Percentiles rank a stretch among this genome's conserved stretches.
Conservation (phyloP, 768 basidiomycete genomes). For the Saitozyma podzolica region DNA sequence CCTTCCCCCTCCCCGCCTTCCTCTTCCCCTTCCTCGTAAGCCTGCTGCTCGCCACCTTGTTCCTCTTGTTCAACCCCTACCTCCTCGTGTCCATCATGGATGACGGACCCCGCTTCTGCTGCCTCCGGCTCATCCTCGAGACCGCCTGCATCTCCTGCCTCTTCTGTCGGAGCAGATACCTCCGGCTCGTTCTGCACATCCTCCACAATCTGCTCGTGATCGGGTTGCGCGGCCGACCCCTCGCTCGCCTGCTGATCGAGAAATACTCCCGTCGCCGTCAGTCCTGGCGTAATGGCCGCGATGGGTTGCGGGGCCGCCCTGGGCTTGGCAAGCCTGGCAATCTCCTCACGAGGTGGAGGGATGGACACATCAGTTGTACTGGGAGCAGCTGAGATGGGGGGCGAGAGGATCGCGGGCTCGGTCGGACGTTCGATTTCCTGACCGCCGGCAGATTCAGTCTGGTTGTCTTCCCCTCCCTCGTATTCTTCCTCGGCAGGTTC, state of each 20-base stretch:
- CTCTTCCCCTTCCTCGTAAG: conserved; percentile 4
- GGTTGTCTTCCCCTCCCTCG: conserved; percentile 11
- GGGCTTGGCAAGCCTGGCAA: too few relatives aligned
- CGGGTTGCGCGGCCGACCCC: too few relatives aligned
- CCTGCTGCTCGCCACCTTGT: neutral
- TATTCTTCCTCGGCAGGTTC: neutral
- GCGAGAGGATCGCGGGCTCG: neutral
- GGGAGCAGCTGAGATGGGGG: too few relatives aligned
- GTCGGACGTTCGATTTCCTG: conserved; percentile 6
- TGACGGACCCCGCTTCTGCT: conserved; percentile 6
- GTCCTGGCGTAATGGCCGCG: too few relatives aligned
- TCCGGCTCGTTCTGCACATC: too few relatives aligned
- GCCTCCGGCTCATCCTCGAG: neutral
- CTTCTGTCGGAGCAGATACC: neutral
- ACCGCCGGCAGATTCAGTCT: neutral
- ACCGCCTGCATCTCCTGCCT: neutral
- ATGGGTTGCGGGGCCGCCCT: too few relatives aligned
- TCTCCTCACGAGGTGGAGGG: too few relatives aligned
- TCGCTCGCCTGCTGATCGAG: too few relatives aligned
- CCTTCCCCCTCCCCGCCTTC: conserved; percentile 5
- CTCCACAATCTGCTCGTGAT: too few relatives aligned
- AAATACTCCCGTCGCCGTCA: too few relatives aligned
- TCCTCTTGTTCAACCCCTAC: conserved; percentile 7
- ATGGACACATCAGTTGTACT: too few relatives aligned
- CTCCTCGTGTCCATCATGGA: conserved; percentile 15